phyloP scores from a whole-genome alignment of 225 moss, liverwort and hornwort species.

The Rhytidiadelphus loreus region DNA sequence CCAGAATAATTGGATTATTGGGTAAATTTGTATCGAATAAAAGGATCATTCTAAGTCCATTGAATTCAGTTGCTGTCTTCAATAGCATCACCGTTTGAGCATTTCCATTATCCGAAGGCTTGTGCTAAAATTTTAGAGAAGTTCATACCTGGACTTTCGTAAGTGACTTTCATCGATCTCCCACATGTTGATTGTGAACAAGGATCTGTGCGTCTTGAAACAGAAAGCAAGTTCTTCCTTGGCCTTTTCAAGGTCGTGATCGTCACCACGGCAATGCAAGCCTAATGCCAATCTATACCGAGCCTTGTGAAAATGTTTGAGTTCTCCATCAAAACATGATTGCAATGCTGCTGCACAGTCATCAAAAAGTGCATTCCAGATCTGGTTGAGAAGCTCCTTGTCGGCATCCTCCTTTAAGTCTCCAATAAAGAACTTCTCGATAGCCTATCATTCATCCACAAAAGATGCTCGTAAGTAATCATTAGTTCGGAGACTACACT shows the following conservation, averaged over 20 bases:
- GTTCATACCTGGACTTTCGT: conserved; percentile 67
- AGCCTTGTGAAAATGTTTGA: conserved; percentile 98
- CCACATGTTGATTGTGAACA: conserved; percentile 99
- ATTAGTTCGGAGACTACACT: neutral
- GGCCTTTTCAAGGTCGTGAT: conserved; percentile 72
- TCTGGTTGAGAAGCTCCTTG: conserved; percentile 43
- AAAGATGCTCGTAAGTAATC: neutral
- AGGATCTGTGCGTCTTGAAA: conserved; percentile 90
- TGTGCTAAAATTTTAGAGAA: neutral
- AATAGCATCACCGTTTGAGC: neutral
- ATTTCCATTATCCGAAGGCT: neutral
- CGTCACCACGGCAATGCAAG: conserved; percentile 52
- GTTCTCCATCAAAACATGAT: conserved; percentile 86
- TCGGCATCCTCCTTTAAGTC: conserved; percentile 32
- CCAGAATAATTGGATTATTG: neutral
- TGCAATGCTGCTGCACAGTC: conserved; percentile 84
- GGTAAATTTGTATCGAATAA: neutral
- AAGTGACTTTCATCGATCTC: conserved; percentile 91
- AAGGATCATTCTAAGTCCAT: neutral
- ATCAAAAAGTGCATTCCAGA: conserved; percentile 71
- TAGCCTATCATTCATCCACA: conserved; percentile 19
- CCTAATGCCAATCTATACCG: conserved; percentile 80
- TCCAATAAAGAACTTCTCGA: conserved; percentile 16
- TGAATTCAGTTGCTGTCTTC: neutral
- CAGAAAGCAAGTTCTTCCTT: conserved; percentile 98